phyloP scores from a whole-genome alignment of 2,329 filamentous ascomycete genomes.

The Apiospora arundinis region DNA sequence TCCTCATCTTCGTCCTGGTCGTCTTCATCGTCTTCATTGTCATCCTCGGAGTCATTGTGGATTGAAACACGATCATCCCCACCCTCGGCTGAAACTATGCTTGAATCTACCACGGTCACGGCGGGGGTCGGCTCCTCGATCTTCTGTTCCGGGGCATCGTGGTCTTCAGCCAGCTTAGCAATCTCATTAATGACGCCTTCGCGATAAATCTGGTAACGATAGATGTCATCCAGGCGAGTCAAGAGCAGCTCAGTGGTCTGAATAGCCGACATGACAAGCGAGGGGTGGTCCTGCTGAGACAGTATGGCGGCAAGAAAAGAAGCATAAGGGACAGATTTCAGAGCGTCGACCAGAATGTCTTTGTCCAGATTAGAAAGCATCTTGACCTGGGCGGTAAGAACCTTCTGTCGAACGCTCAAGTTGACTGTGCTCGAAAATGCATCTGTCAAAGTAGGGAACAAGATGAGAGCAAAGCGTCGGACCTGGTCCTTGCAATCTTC shows the following conservation, averaged over 20 bases:
- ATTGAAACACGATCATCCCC: constrained; percentile 43
- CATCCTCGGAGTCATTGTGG: constrained; percentile 59
- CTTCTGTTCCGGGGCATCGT: constrained; percentile 43
- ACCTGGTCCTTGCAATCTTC: constrained; percentile 85
- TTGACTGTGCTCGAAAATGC: constrained; percentile 98
- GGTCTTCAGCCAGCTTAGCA: constrained; percentile 69
- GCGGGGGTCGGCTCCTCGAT: constrained; percentile 38
- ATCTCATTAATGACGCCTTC: constrained; percentile 96
- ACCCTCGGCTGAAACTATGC: constrained; percentile 40
- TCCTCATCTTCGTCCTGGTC: constrained; percentile 58
- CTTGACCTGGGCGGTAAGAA: constrained; percentile 93
- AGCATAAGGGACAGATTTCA: constrained; percentile 89
- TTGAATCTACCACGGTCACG: constrained; percentile 36
- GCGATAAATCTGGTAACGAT: constrained; percentile 95
- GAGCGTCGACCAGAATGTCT: constrained; percentile 80
- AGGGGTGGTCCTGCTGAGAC: constrained; percentile 91
- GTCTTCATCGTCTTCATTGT: constrained; percentile 57
- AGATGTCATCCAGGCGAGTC: constrained; percentile 82
- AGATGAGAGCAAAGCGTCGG: constrained; percentile 88
- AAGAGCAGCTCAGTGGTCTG: constrained; percentile 90
- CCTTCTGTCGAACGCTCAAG: constrained; percentile 90
- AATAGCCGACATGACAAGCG: constrained; percentile 83
- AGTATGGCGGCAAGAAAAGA: constrained; percentile 95
- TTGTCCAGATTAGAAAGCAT: constrained; percentile 96
- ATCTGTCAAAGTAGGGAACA: constrained; percentile 94